A percentile compares a stretch with the other conserved stretches of the same genome.
These are phyloP conservation scores for Syzygium jambos DNA, from an alignment of 345 rosid species.

Conservation along the genomic window DNA sequence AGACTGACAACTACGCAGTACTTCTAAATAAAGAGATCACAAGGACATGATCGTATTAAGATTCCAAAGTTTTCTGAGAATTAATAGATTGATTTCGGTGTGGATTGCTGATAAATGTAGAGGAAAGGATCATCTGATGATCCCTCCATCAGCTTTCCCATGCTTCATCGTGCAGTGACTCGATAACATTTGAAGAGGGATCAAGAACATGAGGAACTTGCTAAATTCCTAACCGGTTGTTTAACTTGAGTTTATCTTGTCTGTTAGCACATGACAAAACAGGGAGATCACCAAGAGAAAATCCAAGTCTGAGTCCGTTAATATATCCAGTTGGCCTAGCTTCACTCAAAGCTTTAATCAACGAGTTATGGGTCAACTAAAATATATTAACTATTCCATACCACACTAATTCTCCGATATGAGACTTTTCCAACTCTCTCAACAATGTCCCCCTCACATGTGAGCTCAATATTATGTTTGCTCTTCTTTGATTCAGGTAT, in stretches of 20 bases:
- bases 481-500: too few species aligned
- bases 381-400: too few species aligned
- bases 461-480: too few species aligned
- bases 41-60: neutral
- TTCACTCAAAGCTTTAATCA: too few species aligned
- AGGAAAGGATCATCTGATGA: constrained; percentile 58
- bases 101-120: constrained; percentile 44
- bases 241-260: constrained; percentile 6
- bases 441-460: too few species aligned
- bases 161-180: constrained; percentile 67
- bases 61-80: neutral
- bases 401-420: too few species aligned
- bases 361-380: too few species aligned
- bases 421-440: too few species aligned
- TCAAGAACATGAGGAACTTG: constrained; percentile 60
- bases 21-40: neutral
- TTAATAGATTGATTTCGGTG: neutral
- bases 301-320: too few species aligned
- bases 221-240: constrained; percentile 72
- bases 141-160: constrained; percentile 65
- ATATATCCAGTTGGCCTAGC: too few species aligned
- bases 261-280: neutral
- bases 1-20: neutral
- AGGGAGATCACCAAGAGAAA: too few species aligned
- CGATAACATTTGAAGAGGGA: constrained; percentile 52